phyloP scores from a whole-genome alignment of 805 yeast species.

The Starmerella ratchasimensis region DNA sequence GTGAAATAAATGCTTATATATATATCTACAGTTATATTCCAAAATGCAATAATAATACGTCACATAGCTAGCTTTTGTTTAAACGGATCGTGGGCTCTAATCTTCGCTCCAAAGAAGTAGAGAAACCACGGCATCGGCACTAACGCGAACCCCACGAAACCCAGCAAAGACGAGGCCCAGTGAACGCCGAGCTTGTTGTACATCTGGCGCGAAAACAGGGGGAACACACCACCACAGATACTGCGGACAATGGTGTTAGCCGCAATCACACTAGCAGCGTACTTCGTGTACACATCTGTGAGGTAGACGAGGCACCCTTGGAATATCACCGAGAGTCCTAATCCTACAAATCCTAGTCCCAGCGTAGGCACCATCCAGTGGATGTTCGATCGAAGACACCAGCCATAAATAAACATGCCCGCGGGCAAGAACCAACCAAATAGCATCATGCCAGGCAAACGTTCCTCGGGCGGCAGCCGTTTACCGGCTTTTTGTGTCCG shows the following conservation, averaged over 20 bases:
- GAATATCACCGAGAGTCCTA: conserved; percentile 42
- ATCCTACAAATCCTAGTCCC: conserved; percentile 39
- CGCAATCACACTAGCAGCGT: conserved; percentile 51
- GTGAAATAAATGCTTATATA: not conserved
- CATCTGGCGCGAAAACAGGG: conserved; percentile 50
- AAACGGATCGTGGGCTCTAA: conserved; percentile 16
- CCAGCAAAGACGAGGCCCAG: conserved; percentile 43
- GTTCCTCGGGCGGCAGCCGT: conserved; percentile 57
- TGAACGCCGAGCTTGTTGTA: conserved; percentile 36
- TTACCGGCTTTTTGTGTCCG: conserved; percentile 26
- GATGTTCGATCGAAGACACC: conserved; percentile 56
- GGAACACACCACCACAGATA: conserved; percentile 45
- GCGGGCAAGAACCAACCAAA: conserved; percentile 54
- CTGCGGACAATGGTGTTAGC: conserved; percentile 48
- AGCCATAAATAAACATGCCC: conserved; percentile 75
- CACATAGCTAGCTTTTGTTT: not conserved
- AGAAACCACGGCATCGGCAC: conserved; percentile 40
- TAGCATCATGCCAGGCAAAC: conserved; percentile 63
- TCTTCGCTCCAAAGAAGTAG: conserved; percentile 33
- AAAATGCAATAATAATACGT: not conserved
- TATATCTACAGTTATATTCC: not conserved
- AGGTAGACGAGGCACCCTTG: conserved; percentile 48
- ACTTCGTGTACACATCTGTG: conserved; percentile 44
- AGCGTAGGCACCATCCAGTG: conserved; percentile 52
- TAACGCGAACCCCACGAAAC: conserved; percentile 33